Conservation (phyloP, 805 yeast species). For the Saccharomycopsis vini region DNA sequence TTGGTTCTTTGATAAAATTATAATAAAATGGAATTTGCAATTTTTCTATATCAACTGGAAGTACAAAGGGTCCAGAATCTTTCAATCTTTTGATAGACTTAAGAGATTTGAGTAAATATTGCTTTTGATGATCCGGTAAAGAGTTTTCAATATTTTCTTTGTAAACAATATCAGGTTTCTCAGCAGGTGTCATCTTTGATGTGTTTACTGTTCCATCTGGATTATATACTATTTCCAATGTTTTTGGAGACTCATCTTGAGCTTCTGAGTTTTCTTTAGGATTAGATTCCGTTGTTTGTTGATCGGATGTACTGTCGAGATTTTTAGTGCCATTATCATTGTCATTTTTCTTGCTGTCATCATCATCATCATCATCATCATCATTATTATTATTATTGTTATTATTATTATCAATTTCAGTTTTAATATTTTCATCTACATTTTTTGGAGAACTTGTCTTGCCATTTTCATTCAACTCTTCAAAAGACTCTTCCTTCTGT, state of each 20-base stretch:
- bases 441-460: too few species aligned
- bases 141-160: conserved; percentile 57
- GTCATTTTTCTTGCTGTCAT: too few species aligned
- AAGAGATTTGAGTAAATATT: conserved; percentile 67
- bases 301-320: too few species aligned
- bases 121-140: conserved; percentile 74
- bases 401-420: too few species aligned
- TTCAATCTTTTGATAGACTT: conserved; percentile 83
- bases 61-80: conserved; percentile 84
- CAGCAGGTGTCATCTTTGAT: conserved; percentile 46
- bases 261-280: not conserved
- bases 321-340: too few species aligned
- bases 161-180: conserved; percentile 75
- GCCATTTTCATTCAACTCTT: too few species aligned
- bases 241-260: not conserved
- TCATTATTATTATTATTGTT: too few species aligned
- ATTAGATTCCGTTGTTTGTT: too few species aligned
- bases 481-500: too few species aligned
- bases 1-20: conserved; percentile 75
- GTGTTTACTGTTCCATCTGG: conserved; percentile 10
- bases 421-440: too few species aligned
- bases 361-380: too few species aligned
- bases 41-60: conserved; percentile 84
- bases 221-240: not conserved
- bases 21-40: conserved; percentile 86